phyloP scores from a whole-genome alignment of 345 rosid species.

The Litchi chinensis region DNA sequence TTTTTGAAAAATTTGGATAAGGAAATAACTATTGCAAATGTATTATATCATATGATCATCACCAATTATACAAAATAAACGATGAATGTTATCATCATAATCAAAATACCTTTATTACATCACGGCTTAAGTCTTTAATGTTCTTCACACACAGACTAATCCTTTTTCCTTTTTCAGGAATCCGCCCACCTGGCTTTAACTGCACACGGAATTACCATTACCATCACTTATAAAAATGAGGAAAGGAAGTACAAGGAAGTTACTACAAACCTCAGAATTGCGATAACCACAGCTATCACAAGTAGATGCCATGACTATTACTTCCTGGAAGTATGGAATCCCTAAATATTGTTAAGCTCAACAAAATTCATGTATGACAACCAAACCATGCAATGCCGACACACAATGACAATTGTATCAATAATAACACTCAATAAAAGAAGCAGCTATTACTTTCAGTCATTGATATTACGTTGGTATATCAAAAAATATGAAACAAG shows the following conservation, averaged over 20 bases:
- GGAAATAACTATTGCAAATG: neutral
- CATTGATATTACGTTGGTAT: neutral
- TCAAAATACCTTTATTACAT: slow-evolving; percentile 73
- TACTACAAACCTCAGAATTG: slow-evolving; percentile 79
- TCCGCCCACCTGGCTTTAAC: slow-evolving; percentile 88
- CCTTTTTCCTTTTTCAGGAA: slow-evolving; percentile 87
- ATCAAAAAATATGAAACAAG: neutral
- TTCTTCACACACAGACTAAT: slow-evolving; percentile 61
- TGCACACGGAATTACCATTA: slow-evolving; percentile 36
- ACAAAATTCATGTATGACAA: slow-evolving; percentile 17
- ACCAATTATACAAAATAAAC: neutral
- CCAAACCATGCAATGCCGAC: neutral
- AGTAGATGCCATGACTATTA: slow-evolving; percentile 95
- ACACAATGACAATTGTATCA: neutral
- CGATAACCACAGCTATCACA: slow-evolving; percentile 93
- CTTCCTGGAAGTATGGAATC: slow-evolving; percentile 97
- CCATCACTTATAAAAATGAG: slow-evolving; percentile 12
- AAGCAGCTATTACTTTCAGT: neutral
- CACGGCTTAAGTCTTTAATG: slow-evolving; percentile 75
- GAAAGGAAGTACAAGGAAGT: slow-evolving; percentile 4
- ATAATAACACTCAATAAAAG: neutral
- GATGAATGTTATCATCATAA: neutral
- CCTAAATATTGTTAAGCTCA: slow-evolving; percentile 56
- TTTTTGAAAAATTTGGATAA: neutral
- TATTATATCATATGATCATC: neutral